Base-by-base conservation (phyloP, 2,329 filamentous ascomycete genomes). In the Penicillium sp. region DNA sequence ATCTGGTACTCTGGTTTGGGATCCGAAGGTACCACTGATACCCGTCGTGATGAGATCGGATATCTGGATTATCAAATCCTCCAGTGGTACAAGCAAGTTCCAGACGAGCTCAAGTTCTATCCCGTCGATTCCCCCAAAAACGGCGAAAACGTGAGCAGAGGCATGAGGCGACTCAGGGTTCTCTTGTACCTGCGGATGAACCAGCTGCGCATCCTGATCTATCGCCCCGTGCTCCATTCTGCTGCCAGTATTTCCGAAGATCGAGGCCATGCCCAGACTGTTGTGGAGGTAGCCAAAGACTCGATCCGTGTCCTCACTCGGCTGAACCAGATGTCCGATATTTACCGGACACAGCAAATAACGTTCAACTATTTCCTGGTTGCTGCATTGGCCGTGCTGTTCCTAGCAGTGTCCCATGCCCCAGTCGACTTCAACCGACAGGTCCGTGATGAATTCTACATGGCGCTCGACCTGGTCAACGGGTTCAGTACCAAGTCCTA, bases 161-260 rank as follows among this genome's bases (percentile, higher is more conserved):
- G 87, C 60, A 77, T 88, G 21, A 86, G 87, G 64, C 87, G 92
- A 5, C 79, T 95, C 13, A 88, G 90, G 59, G 87, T 97, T 46
- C 86, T 94, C 72, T 87, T 94, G 19, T 94, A 95, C 70, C 79
- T 97, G 16, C 86, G 92, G 39, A 85, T 91, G 41, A 97, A 96
- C 67, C 92, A 96, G 77, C 90, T 96, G 76, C 88, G 92, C 5
- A 94, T 92, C 57, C 86, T 91, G 71, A 89, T 97, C 29, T 92
- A 95, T 72, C 90, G 91, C 0, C 92, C 92, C 0, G 87, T 96
- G 3, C 78, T 97, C 9, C 91, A 96, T 72, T 93, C 89, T 19
- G 86, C 90, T 4, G 89, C 86, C 13, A 92, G 87, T 66, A 97
- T 97, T 66, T 85, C 89, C 76, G 84, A 88, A 56, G 88, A 96